These are phyloP conservation scores for Neonectria punicea DNA, from an alignment of 2,329 filamentous ascomycete genomes.

Conservation along the genomic window DNA sequence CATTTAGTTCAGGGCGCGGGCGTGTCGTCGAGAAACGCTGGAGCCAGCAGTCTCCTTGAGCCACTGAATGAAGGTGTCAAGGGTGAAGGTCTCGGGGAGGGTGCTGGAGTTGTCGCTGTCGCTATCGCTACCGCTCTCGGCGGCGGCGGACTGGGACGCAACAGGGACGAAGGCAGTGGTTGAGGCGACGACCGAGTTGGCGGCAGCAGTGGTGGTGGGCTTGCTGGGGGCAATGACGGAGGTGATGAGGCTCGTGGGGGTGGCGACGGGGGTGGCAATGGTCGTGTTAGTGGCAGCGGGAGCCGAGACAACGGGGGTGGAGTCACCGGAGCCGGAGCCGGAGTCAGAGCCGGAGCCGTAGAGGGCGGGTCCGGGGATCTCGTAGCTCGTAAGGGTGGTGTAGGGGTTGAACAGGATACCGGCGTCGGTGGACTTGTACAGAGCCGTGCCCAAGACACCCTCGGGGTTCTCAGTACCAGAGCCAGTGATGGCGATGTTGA, in stretches of 20 bases:
- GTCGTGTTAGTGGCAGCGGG: constrained; percentile 18
- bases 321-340: constrained; percentile 6
- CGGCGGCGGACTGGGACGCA: constrained; percentile 3
- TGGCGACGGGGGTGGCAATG: constrained; percentile 2
- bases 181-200: background rate
- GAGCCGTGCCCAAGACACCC: constrained; percentile 46
- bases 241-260: constrained; percentile 25
- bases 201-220: constrained; percentile 11
- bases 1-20: constrained; percentile 33
- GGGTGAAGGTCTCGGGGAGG: constrained; percentile 39
- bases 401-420: constrained; percentile 49
- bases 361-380: constrained; percentile 45
- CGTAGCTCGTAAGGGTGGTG: constrained; percentile 38
- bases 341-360: constrained; percentile 35
- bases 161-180: constrained; percentile 8
- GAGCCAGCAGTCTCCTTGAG: constrained; percentile 23
- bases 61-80: constrained; percentile 39
- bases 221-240: constrained; percentile 16
- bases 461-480: constrained; percentile 49
- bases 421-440: constrained; percentile 45
- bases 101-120: constrained; percentile 2
- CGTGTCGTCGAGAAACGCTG: constrained; percentile 35
- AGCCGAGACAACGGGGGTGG: constrained; percentile 17
- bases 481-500: constrained; percentile 59
- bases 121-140: background rate